Evolutionary conservation across 805 yeast genomes (phyloP), one percentile per base, ranked within the genome.

Genomic region (Kregervanrija delftensis): DNA sequence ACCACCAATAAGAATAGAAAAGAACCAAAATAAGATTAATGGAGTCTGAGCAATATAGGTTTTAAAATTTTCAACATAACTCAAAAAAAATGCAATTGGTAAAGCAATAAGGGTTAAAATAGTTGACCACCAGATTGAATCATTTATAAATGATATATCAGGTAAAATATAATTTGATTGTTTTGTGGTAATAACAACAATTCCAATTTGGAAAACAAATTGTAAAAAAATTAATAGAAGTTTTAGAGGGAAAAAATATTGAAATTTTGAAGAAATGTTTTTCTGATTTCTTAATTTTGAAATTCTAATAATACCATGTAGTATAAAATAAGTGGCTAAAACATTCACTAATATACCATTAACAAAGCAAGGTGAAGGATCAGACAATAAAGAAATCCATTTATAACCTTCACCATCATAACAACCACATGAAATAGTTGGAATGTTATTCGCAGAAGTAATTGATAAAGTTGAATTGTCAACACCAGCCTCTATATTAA

Each of bases 1-100:
- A 10, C 67, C 45, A 16, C 76, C 75, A 33, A 78, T 67, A 5
- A 82, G 43, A 1, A 74, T 53, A 35, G 74, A 69, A 46, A 80
- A 69, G 39, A 84, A 66, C 96, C 96, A 91, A 64, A 77, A 91
- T 50, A 83, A 71, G 35, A 91, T 72, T 39, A 89, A 65, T 0
- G 77, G 69, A 2, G 91, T 83, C 52, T 74, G 77, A 1, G 96
- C 79, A 16, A 86, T 75, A 37, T 66, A 71, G 10, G 80, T 59
- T 59, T 85, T 79, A 61, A 73, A 76, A 56, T 79, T 83, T 60
- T 91, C 97, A 47, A 84, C 59, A 63, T 79, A 84, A 46, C 87
- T 83, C 33, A 88, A 63, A 3, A 67, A 63, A 13, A 75, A 59
- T 0, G 79, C 84, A 5, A 84, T 74, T 2, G 72, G 40, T 11